These are phyloP conservation scores for Typha latifolia DNA, from an alignment of 176 grass and related monocot species.

Conservation along the genomic window DNA sequence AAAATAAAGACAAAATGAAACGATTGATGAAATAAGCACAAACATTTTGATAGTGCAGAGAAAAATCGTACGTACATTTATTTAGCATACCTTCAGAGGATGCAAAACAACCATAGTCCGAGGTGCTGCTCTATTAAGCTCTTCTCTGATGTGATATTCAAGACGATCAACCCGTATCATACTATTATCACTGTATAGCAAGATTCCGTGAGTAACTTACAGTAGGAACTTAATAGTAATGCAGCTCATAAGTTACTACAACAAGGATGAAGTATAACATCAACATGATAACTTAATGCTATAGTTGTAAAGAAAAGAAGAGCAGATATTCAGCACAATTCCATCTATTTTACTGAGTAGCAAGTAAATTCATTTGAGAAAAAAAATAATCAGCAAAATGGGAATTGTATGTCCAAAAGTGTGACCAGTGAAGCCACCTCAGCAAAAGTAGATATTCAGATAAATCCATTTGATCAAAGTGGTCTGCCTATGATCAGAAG, in stretches of 20 bases:
- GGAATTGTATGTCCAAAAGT: no score
- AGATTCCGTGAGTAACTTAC: slow-evolving; percentile 5
- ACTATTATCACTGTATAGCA: slow-evolving; percentile 87
- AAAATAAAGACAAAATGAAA: slow-evolving; percentile 5
- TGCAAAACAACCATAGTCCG: slow-evolving; percentile 79
- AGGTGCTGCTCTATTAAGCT: slow-evolving; percentile 79
- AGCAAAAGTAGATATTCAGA: no score
- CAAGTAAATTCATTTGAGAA: no score
- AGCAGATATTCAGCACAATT: no score
- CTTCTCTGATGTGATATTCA: slow-evolving; percentile 93
- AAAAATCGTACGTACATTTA: neutral
- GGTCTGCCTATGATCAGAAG: no score
- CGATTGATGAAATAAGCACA: slow-evolving; percentile 15
- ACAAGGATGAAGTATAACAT: neutral
- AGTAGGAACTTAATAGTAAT: neutral
- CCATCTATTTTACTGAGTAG: no score
- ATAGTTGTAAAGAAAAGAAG: no score
- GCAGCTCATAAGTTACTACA: neutral
- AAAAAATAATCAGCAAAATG: no score
- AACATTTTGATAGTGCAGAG: neutral
- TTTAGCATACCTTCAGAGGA: slow-evolving; percentile 69
- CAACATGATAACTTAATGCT: no score
- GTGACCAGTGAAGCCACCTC: no score
- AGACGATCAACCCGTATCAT: slow-evolving; percentile 80
- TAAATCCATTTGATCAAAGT: no score